phyloP scores from a whole-genome alignment of 176 grass and related monocot species.

The Guadua angustifolia region DNA sequence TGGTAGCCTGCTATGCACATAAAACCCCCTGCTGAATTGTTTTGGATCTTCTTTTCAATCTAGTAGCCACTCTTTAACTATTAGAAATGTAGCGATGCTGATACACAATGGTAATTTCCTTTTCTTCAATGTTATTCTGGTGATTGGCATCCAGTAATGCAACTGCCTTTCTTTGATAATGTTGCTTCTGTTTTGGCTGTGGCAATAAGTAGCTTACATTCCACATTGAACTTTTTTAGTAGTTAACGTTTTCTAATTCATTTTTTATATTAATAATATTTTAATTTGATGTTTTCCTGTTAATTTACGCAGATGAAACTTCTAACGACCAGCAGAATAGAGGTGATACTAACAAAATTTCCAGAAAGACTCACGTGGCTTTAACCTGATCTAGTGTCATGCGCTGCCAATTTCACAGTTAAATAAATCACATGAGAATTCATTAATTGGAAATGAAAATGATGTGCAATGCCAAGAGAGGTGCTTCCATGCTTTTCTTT shows the following conservation, averaged over 20 bases:
- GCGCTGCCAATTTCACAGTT: slow-evolving; percentile 48
- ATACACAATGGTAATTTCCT: neutral
- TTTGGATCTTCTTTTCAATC: neutral
- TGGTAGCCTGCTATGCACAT: neutral
- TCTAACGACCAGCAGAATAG: slow-evolving; percentile 41
- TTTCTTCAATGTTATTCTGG: neutral
- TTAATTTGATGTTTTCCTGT: neutral
- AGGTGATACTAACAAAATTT: slow-evolving; percentile 54
- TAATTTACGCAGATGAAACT: slow-evolving; percentile 33
- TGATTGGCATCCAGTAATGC: neutral
- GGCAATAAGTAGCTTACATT: neutral
- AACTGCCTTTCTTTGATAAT: neutral
- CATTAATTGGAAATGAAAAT: slow-evolving; percentile 42
- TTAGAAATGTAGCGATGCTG: neutral
- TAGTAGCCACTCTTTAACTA: neutral
- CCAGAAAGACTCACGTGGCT: slow-evolving; percentile 70
- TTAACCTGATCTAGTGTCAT: slow-evolving; percentile 77
- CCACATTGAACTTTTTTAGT: slow-evolving; percentile 8
- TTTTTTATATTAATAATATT: neutral
- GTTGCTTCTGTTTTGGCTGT: slow-evolving; percentile 20
- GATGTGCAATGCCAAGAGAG: slow-evolving; percentile 46
- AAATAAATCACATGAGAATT: slow-evolving; percentile 31
- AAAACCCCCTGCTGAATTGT: neutral
- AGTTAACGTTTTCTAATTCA: slow-evolving; percentile 1
- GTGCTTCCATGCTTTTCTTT: no score